phyloP scores from a whole-genome alignment of 2,329 filamentous ascomycete species.

The Fusarium neocosmosporiellum region DNA sequence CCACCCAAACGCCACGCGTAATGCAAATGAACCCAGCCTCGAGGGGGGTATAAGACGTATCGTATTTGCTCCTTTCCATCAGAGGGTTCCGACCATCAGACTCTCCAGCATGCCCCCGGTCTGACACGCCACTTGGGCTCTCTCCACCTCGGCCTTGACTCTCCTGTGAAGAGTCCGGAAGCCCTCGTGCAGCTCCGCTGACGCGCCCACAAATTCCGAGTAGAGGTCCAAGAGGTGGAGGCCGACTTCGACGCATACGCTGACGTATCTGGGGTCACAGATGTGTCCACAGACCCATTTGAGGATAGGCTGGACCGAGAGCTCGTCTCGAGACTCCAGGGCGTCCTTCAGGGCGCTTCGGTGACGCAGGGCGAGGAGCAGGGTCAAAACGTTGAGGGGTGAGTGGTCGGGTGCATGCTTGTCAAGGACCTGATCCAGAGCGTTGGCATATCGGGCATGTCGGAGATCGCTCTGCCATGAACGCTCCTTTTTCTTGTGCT shows the following conservation, averaged over 20 bases:
- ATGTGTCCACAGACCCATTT: constrained; percentile 86
- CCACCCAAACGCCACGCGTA: constrained; percentile 44
- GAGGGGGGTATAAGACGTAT: constrained; percentile 34
- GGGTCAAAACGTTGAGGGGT: constrained; percentile 74
- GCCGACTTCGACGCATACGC: constrained; percentile 84
- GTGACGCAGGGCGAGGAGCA: constrained; percentile 87
- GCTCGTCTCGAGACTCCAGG: constrained; percentile 83
- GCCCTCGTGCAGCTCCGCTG: constrained; percentile 75
- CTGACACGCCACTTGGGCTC: constrained; percentile 83
- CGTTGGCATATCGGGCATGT: constrained; percentile 78
- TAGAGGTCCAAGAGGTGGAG: constrained; percentile 90
- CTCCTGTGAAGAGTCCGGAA: constrained; percentile 76
- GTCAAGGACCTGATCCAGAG: constrained; percentile 82
- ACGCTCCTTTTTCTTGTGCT: constrained; percentile 69
- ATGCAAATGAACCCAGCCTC: constrained; percentile 42
- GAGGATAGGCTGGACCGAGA: constrained; percentile 82
- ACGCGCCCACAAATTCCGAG: constrained; percentile 79
- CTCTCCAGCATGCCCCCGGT: constrained; percentile 89
- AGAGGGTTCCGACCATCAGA: constrained; percentile 57
- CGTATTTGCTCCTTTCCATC: constrained; percentile 22
- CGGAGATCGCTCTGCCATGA: constrained; percentile 86
- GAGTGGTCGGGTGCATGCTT: constrained; percentile 62
- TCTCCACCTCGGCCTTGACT: constrained; percentile 82
- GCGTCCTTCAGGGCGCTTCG: constrained; percentile 86
- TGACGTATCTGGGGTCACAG: constrained; percentile 82